Conservation (phyloP, 176 grass and related monocot genomes). For the Triticum aestivum region DNA sequence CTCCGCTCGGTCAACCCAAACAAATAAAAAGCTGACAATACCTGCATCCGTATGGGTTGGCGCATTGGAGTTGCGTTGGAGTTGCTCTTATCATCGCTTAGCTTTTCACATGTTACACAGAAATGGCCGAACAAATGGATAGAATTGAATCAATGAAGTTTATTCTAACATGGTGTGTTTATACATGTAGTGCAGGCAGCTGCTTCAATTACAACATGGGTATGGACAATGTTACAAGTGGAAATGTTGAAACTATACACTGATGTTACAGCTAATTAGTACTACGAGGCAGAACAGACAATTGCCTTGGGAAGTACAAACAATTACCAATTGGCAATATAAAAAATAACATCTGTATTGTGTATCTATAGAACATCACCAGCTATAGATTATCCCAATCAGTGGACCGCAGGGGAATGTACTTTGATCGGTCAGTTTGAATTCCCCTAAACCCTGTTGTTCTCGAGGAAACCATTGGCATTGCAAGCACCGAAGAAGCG, state of each 20-base stretch:
- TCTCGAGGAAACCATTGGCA: slow-evolving; percentile 92
- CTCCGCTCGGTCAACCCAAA: too few species aligned
- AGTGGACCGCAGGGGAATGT: slow-evolving; percentile 54
- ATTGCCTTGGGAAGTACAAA: slow-evolving; percentile 45
- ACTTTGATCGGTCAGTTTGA: slow-evolving; percentile 60
- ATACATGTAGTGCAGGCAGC: slow-evolving; percentile 43
- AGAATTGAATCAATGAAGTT: slow-evolving; percentile 9
- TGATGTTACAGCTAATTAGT: slow-evolving; percentile 36
- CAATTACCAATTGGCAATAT: slow-evolving; percentile 50
- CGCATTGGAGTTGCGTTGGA: too few species aligned
- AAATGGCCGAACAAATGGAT: not conserved
- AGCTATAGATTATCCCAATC: slow-evolving; percentile 60
- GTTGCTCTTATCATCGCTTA: too few species aligned
- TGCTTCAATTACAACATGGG: slow-evolving; percentile 42
- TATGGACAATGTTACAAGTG: slow-evolving; percentile 31
- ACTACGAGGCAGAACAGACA: slow-evolving; percentile 34
- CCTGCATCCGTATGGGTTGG: too few species aligned
- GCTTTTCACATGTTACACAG: not conserved
- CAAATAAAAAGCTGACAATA: too few species aligned
- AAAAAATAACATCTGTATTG: slow-evolving; percentile 50
- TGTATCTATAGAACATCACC: slow-evolving; percentile 48
- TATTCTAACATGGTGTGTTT: slow-evolving; percentile 35
- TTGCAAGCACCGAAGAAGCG: slow-evolving; percentile 83
- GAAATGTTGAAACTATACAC: slow-evolving; percentile 47
- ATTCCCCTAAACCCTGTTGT: slow-evolving; percentile 77